Conservation (phyloP, 1,284 basidiomycete genomes). For the Irpex sp. region DNA sequence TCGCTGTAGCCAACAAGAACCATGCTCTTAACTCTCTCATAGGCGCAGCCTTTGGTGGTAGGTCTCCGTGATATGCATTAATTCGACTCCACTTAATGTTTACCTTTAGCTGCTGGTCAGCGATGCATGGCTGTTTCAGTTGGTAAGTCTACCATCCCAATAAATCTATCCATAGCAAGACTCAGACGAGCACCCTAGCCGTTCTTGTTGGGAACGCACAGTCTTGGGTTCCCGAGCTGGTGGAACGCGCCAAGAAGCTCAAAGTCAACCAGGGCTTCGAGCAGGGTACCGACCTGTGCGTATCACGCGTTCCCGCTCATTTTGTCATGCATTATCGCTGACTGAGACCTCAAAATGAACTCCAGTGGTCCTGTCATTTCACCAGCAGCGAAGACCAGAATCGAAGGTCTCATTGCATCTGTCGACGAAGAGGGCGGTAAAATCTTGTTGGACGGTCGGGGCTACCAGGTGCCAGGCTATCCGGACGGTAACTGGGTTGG, state of each 20-base stretch:
- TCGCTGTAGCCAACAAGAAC: constrained; percentile 82
- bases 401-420: constrained; percentile 76
- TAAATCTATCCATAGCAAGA: background rate
- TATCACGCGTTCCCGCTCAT: constrained; percentile 11
- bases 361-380: constrained; percentile 92
- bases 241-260: constrained; percentile 80
- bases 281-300: constrained; percentile 80
- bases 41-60: constrained; percentile 93
- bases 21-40: constrained; percentile 90
- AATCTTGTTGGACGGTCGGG: constrained; percentile 86
- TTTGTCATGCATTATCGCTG: constrained; percentile 1
- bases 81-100: constrained; percentile 14
- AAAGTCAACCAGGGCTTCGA: constrained; percentile 93
- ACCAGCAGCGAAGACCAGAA: constrained; percentile 78
- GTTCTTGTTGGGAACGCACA: constrained; percentile 85
- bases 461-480: constrained; percentile 68
- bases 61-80: constrained; percentile 22
- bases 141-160: constrained; percentile 40
- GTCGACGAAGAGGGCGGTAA: constrained; percentile 85
- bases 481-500: constrained; percentile 95
- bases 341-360: constrained; percentile 3
- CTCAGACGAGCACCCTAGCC: constrained; percentile 33
- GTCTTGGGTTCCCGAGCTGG: constrained; percentile 83
- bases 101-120: constrained; percentile 80
- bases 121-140: constrained; percentile 95